Evolutionary conservation across 192 early-diverging fungal genomes (phyloP).

Genomic region (Cladochytrium replicatum): DNA sequence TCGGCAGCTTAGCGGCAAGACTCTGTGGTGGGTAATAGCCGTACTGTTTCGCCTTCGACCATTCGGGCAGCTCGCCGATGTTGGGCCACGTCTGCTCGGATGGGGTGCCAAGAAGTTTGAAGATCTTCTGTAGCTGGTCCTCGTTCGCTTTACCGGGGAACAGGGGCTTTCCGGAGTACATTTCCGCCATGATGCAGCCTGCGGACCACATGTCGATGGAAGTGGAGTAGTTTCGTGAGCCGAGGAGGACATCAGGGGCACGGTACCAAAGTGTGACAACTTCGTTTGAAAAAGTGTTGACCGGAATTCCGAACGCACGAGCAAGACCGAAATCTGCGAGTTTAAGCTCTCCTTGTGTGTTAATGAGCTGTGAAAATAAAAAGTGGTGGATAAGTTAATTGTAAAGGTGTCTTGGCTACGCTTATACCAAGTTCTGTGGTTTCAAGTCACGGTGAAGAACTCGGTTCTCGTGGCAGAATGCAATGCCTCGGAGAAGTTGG

Average conservation of each 20-base stretch:
- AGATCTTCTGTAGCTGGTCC: conserved; percentile 85
- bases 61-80: conserved; percentile 81
- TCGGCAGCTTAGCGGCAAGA: conserved; percentile 64
- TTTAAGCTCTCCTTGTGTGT: conserved; percentile 52
- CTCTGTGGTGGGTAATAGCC: conserved; percentile 59
- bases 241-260: conserved; percentile 89
- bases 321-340: conserved; percentile 92
- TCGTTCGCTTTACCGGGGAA: conserved; percentile 87
- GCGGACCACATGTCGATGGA: conserved; percentile 98
- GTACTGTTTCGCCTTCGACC: conserved; percentile 66
- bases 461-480: conserved; percentile 91
- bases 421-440: conserved; percentile 42
- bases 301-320: conserved; percentile 91
- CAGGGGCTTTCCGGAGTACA: conserved; percentile 71
- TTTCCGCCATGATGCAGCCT: conserved; percentile 94
- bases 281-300: conserved; percentile 93
- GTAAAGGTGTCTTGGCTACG: too few species aligned
- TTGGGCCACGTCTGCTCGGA: conserved; percentile 70
- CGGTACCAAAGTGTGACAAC: conserved; percentile 99
- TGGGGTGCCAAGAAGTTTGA: conserved; percentile 72
- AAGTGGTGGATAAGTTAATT: too few species aligned
- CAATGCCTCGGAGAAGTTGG: conserved; percentile 90
- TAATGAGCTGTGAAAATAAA: conserved; percentile 89
- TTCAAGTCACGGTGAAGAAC: conserved; percentile 83
- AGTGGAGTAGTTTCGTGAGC: conserved; percentile 86